Evolutionary conservation across 2,329 filamentous ascomycete genomes (phyloP).

Genomic region (Trichoderma sp.): DNA sequence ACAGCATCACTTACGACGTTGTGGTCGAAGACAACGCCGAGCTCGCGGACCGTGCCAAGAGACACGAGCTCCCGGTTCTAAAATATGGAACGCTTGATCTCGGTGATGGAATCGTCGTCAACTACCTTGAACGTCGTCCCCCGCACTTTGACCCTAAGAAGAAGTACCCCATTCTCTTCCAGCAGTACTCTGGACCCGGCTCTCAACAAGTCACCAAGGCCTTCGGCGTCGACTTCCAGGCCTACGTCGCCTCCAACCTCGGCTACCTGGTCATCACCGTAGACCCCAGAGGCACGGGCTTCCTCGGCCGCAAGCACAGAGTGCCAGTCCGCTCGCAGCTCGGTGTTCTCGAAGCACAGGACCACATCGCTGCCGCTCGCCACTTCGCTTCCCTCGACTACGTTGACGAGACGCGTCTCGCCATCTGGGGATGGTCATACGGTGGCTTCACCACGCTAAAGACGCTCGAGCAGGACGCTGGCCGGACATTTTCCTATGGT

Average conservation of each 20-base stretch:
- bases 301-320: slow-evolving; percentile 78
- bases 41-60: slow-evolving; percentile 66
- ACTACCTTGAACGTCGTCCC: slow-evolving; percentile 79
- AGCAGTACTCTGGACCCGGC: slow-evolving; percentile 91
- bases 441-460: slow-evolving; percentile 95
- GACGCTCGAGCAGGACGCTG: slow-evolving; percentile 86
- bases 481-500: slow-evolving; percentile 88
- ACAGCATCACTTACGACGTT: slow-evolving; percentile 61
- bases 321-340: slow-evolving; percentile 80
- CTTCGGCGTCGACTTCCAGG: slow-evolving; percentile 85
- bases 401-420: slow-evolving; percentile 76
- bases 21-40: slow-evolving; percentile 74
- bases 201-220: slow-evolving; percentile 81
- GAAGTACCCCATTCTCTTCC: slow-evolving; percentile 91
- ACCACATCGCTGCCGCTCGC: slow-evolving; percentile 88
- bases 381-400: slow-evolving; percentile 79
- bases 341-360: slow-evolving; percentile 78
- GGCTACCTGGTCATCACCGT: slow-evolving; percentile 95
- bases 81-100: slow-evolving; percentile 83
- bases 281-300: slow-evolving; percentile 90
- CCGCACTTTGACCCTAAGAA: slow-evolving; percentile 81
- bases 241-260: slow-evolving; percentile 78
- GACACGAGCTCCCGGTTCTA: slow-evolving; percentile 78
- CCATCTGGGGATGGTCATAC: slow-evolving; percentile 98
- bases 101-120: slow-evolving; percentile 65